phyloP scores from a whole-genome alignment of 345 rosid species.

The Linum usitatissimum region DNA sequence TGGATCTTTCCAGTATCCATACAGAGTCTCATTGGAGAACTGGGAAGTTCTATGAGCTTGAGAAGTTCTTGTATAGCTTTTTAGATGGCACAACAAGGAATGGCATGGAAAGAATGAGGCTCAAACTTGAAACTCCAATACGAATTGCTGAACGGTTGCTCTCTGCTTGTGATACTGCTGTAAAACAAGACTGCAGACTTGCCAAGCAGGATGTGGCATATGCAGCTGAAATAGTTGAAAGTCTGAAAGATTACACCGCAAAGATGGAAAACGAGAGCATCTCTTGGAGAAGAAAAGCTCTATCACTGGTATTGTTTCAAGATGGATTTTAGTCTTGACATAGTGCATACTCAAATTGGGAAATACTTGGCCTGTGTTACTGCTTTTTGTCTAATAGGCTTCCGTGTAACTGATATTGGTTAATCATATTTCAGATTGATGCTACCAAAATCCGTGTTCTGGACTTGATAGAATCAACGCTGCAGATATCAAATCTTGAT shows the following conservation, averaged over 20 bases:
- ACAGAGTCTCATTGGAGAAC: conserved; percentile 41
- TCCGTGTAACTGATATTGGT: conserved; percentile 10
- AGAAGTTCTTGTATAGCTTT: conserved; percentile 63
- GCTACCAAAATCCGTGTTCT: conserved; percentile 50
- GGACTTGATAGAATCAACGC: conserved; percentile 65
- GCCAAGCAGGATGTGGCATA: conserved; percentile 56
- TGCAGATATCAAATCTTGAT: conserved; percentile 74
- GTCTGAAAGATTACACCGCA: conserved; percentile 36
- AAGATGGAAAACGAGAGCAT: conserved; percentile 80
- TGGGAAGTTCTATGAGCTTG: conserved; percentile 50
- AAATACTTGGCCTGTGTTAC: no score
- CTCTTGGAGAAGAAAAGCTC: conserved; percentile 57
- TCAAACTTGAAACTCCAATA: conserved; percentile 87
- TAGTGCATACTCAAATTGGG: background rate
- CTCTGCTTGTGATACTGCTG: conserved; percentile 53
- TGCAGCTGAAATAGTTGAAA: conserved; percentile 40
- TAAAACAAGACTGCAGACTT: conserved; percentile 41
- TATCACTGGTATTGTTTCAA: conserved; percentile 45
- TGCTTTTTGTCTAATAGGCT: background rate
- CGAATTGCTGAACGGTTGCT: conserved; percentile 69
- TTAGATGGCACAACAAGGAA: conserved; percentile 65
- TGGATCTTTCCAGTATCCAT: conserved; percentile 33
- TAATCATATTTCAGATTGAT: conserved; percentile 49
- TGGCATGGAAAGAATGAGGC: conserved; percentile 82
- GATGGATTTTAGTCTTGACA: background rate